Conservation (phyloP, 129 eudicot species). For the Gnaphalium uliginosum region DNA sequence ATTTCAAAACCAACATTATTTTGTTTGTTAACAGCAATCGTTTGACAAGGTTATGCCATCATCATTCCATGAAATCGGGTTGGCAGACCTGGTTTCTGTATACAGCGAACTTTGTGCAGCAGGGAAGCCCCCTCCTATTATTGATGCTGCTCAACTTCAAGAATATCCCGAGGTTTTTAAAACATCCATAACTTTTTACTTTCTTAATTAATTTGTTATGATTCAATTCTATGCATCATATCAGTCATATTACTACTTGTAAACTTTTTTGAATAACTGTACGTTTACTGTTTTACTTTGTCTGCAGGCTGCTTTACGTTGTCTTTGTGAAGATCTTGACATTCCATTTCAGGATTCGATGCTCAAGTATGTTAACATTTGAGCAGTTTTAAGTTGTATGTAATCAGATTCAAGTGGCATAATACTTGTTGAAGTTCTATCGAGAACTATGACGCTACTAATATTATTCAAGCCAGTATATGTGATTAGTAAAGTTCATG, state of each 20-base stretch:
- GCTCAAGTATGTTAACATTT: slow-evolving; percentile 71
- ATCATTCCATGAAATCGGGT: slow-evolving; percentile 72
- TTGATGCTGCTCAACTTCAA: slow-evolving; percentile 73
- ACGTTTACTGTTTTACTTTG: slow-evolving; percentile 10
- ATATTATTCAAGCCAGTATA: neutral
- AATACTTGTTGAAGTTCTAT: neutral
- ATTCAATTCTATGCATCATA: neutral
- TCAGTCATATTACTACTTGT: neutral
- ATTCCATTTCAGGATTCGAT: slow-evolving; percentile 90
- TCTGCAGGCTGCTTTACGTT: slow-evolving; percentile 72
- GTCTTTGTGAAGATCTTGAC: slow-evolving; percentile 76
- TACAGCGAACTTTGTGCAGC: slow-evolving; percentile 67
- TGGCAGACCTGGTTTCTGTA: slow-evolving; percentile 63
- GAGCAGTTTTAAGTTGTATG: neutral
- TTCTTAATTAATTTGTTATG: slow-evolving; percentile 1
- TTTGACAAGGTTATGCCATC: slow-evolving; percentile 83
- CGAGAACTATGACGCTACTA: no score
- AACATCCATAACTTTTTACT: neutral
- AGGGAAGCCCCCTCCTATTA: slow-evolving; percentile 73
- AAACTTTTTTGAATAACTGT: neutral
- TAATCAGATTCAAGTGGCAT: neutral
- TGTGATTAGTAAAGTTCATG: neutral
- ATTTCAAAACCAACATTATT: neutral
- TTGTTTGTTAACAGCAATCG: slow-evolving; percentile 59
- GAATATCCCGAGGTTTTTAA: slow-evolving; percentile 74